phyloP scores from a whole-genome alignment of 768 basidiomycete genomes.

The Galerina sulciceps region DNA sequence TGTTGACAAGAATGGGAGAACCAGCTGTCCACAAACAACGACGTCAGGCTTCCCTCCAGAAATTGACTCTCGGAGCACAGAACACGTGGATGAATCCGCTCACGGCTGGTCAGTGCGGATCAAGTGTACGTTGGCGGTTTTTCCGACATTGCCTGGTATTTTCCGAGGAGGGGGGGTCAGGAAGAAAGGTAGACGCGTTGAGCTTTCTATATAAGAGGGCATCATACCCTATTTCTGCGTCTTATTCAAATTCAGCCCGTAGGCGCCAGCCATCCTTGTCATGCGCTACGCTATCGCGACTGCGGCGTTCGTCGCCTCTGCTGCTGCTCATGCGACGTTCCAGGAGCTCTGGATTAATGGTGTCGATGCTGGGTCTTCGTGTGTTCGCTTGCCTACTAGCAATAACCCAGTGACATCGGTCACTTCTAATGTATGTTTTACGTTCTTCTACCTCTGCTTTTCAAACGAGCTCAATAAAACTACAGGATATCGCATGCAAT shows the following conservation, averaged over 20 bases:
- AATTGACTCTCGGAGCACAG: neutral
- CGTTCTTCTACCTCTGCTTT: neutral
- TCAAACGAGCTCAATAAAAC: neutral
- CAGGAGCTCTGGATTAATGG: slow-evolving; percentile 58
- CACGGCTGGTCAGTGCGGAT: neutral
- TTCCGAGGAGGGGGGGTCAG: neutral
- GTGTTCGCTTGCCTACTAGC: slow-evolving; percentile 46
- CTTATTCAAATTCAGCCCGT: neutral
- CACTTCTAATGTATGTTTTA: slow-evolving; percentile 31
- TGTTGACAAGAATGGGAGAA: neutral
- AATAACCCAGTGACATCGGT: slow-evolving; percentile 53
- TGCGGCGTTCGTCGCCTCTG: slow-evolving; percentile 41
- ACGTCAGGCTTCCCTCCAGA: neutral
- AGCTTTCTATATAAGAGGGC: neutral
- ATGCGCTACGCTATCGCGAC: slow-evolving; percentile 37
- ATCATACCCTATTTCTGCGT: neutral
- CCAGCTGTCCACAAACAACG: neutral
- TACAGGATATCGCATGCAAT: slow-evolving; percentile 55
- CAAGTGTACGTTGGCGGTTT: neutral
- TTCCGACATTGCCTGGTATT: slow-evolving; percentile 3
- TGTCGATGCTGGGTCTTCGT: slow-evolving; percentile 50
- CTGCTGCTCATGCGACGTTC: slow-evolving; percentile 56
- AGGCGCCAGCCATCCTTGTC: neutral
- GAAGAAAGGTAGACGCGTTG: neutral
- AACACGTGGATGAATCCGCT: no score